Evolutionary conservation across 106 monocot species (phyloP), one percentile per base, ranked within the genome.

Genomic region (Xerophyta viscosa): DNA sequence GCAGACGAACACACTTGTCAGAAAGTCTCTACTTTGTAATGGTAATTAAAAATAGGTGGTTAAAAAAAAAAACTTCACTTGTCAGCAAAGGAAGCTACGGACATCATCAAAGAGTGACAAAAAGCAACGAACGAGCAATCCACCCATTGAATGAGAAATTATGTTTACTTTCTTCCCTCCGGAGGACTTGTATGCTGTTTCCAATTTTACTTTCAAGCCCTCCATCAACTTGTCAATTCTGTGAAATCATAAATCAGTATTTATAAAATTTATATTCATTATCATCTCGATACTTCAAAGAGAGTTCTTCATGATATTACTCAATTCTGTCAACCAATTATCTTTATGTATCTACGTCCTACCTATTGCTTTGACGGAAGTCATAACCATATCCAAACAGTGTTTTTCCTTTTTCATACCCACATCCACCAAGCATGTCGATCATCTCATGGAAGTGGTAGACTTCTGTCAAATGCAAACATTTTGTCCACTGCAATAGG

Each of bases 101-200:
- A 93, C 92, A 71, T 93, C 83, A 60, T 37, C 65, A 45, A 77
- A 44, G 13, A 84, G 66, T 0, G 87, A 70, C 43, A 93, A 58
- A 74, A 93, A 87, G 69, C 87, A 80, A 12, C 71, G 69, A 46
- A 93, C 60, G 62, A 93, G 79, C 54, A 87, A 62, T 31, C 92
- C 92, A 43, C 92, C 92, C 92, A 93, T 93, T 22, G 92, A 93
- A 71, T 93, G 92, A 53, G 92, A 87, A 44, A 93, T 87, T 63
- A 93, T 50, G 44, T 77, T 77, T 25, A 93, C 71, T 72, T 80
- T 93, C 71, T 75, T 79, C 59, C 87, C 92, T 21, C 83, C 87
- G 27, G 92, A 87, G 37, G 74, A 58, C 57, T 80, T 80, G 68
- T 83, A 87, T 62, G 80, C 83, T 54, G 80, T 75, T 50, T 65